These are phyloP conservation scores for Emericellopsis atlantica DNA, from an alignment of 2,329 filamentous ascomycete genomes.

Conservation along the genomic window DNA sequence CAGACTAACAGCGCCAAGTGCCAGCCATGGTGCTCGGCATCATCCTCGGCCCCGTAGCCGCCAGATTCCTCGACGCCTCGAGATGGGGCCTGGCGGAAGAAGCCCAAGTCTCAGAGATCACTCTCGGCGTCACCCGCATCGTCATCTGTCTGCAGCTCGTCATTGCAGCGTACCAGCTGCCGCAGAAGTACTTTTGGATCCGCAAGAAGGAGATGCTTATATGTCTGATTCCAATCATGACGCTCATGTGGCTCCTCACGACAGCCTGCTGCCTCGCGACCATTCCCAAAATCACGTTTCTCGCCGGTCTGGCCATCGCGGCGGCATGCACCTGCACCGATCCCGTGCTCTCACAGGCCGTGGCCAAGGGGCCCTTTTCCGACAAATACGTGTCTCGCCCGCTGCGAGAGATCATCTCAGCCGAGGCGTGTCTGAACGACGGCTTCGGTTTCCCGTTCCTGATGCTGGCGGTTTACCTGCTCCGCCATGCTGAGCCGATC, in stretches of 20 bases:
- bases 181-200: conserved; percentile 36
- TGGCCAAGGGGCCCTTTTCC: conserved; percentile 43
- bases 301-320: conserved; percentile 42
- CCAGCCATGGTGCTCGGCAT: conserved; percentile 42
- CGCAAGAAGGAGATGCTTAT: conserved; percentile 41
- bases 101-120: conserved; percentile 20
- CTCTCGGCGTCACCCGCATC: conserved; percentile 38
- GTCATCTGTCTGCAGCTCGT: conserved; percentile 52
- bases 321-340: conserved; percentile 51
- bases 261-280: conserved; percentile 41
- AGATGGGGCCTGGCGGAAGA: conserved; percentile 22
- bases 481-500: conserved; percentile 25
- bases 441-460: conserved; percentile 43
- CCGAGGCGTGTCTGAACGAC: conserved; percentile 49
- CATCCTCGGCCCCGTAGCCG: conserved; percentile 38
- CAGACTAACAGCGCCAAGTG: conserved; percentile 20
- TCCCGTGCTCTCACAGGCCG: conserved; percentile 47
- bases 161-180: conserved; percentile 50
- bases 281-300: conserved; percentile 39
- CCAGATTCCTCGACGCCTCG: conserved; percentile 35
- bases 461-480: conserved; percentile 29
- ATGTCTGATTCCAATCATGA: conserved; percentile 46
- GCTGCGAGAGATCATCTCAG: conserved; percentile 47
- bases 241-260: conserved; percentile 48
- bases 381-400: conserved; percentile 47